Evolutionary conservation across 805 yeast genomes (phyloP).

Genomic region (Pichia heedii): DNA sequence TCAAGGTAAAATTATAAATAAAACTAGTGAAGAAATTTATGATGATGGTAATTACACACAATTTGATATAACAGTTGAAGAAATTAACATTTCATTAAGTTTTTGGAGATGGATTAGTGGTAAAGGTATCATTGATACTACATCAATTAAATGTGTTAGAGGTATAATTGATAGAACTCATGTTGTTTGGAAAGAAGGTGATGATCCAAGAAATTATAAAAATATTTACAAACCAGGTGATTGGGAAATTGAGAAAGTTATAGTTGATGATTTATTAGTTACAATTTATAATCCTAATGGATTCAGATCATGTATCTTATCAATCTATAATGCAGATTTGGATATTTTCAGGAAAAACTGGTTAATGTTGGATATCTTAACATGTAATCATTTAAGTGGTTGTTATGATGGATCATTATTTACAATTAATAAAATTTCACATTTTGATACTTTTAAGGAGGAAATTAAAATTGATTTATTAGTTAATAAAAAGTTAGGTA

Average conservation of each 20-base stretch:
- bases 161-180: conserved; percentile 91
- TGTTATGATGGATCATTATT: conserved; percentile 88
- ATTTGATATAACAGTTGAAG: conserved; percentile 84
- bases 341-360: conserved; percentile 82
- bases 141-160: conserved; percentile 74
- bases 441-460: conserved; percentile 39
- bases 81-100: conserved; percentile 70
- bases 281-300: conserved; percentile 73
- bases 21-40: conserved; percentile 18
- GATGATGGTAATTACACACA: conserved; percentile 97
- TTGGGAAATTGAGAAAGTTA: conserved; percentile 79
- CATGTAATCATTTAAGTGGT: conserved; percentile 80
- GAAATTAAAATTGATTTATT: conserved; percentile 20
- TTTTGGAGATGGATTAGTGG: conserved; percentile 87
- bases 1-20: conserved; percentile 7
- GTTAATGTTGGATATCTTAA: conserved; percentile 80
- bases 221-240: conserved; percentile 77
- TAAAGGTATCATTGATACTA: conserved; percentile 71
- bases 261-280: conserved; percentile 76
- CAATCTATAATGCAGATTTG: conserved; percentile 79
- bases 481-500: conserved; percentile 14
- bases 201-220: conserved; percentile 74
- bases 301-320: conserved; percentile 77
- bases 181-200: conserved; percentile 73
- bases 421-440: conserved; percentile 76